These are phyloP conservation scores for Remersonia thermophila DNA, from an alignment of 2,329 filamentous ascomycete genomes.

Conservation along the genomic window DNA sequence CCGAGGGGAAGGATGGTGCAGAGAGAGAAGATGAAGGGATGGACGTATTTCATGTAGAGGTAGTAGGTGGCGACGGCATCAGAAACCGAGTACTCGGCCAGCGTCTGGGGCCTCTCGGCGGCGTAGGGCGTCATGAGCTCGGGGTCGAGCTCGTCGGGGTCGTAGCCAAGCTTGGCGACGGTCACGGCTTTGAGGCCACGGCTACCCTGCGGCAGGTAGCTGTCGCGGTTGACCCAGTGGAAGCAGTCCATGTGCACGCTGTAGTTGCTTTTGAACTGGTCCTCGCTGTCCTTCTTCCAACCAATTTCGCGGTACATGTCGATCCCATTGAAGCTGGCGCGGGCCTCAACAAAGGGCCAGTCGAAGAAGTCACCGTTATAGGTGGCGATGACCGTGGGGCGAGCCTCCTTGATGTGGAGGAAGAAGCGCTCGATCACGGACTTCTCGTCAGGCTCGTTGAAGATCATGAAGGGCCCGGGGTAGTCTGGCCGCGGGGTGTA, in stretches of 20 bases:
- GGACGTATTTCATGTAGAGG: constrained; percentile 99
- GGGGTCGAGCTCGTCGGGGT: constrained; percentile 93
- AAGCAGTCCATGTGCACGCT: constrained; percentile 99
- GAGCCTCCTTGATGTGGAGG: constrained; percentile 83
- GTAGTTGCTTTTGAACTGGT: constrained; percentile 92
- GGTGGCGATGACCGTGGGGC: constrained; percentile 95
- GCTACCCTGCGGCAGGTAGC: constrained; percentile 92
- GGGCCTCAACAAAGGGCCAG: constrained; percentile 95
- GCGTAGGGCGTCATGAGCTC: constrained; percentile 95
- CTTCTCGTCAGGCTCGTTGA: constrained; percentile 94
- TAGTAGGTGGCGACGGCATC: constrained; percentile 99
- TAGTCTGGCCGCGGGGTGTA: constrained; percentile 98
- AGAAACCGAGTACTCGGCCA: constrained; percentile 96
- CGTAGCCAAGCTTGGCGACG: constrained; percentile 93
- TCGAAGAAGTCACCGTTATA: constrained; percentile 99
- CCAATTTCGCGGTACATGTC: constrained; percentile 99
- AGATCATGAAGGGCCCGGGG: constrained; percentile 88
- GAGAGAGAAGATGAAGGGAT: constrained; percentile 96
- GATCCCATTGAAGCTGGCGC: constrained; percentile 87
- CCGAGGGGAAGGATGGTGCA: constrained; percentile 92
- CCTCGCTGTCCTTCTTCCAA: constrained; percentile 88
- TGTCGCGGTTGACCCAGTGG: constrained; percentile 97
- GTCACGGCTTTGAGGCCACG: constrained; percentile 95
- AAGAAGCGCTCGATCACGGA: constrained; percentile 83
- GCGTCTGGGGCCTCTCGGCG: constrained; percentile 76